Percentiles rank a stretch among this genome's conserved stretches.
phyloP scores from a whole-genome alignment of 192 early-diverging fungal genomes.

The Coemansia sp. region DNA sequence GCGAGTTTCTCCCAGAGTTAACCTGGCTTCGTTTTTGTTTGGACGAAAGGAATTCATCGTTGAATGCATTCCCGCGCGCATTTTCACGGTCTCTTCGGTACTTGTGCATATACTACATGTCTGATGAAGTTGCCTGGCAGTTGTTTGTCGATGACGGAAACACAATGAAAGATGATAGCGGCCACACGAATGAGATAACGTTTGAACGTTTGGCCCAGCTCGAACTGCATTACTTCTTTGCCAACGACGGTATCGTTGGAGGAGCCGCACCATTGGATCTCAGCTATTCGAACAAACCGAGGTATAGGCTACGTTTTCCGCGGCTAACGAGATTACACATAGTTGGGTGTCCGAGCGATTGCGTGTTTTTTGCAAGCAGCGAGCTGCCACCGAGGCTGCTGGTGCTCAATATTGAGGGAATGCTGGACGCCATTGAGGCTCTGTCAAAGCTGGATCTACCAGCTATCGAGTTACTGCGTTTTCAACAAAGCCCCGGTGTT shows the following conservation, averaged over 20 bases:
- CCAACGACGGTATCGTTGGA: background rate
- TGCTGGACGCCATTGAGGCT: background rate
- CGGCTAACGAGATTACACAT: background rate
- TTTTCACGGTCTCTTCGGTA: constrained; percentile 3
- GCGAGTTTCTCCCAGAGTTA: background rate
- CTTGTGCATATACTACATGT: constrained; percentile 8
- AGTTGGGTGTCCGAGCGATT: background rate
- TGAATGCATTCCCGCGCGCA: background rate
- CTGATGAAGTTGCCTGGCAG: constrained; percentile 1
- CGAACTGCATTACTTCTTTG: constrained; percentile 1
- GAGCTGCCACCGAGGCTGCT: background rate
- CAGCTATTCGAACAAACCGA: background rate
- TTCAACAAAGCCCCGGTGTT: constrained; percentile 1
- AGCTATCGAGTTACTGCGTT: background rate
- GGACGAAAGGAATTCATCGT: background rate
- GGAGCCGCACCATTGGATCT: background rate
- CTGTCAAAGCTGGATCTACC: background rate
- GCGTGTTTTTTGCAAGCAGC: background rate
- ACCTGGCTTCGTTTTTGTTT: background rate
- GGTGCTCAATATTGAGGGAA: constrained; percentile 4
- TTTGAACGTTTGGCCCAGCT: background rate
- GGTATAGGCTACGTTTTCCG: constrained; percentile 3
- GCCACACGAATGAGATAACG: background rate
- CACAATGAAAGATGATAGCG: background rate
- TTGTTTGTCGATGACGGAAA: background rate